Conservation (phyloP, 164 flowering plant genomes). For the Aristolochia fimbriata region DNA sequence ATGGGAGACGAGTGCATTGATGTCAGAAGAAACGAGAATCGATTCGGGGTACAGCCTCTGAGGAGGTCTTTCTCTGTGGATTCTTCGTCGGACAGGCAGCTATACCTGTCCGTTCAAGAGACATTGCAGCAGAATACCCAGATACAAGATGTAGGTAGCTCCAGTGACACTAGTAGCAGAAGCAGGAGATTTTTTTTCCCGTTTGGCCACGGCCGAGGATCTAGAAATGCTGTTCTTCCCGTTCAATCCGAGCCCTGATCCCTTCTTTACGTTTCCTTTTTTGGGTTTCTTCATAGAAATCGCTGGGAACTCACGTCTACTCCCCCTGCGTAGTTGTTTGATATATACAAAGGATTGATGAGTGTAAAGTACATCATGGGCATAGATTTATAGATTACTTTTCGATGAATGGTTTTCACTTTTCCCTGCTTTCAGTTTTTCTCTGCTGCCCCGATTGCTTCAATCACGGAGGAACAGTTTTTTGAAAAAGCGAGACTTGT, state of each 20-base stretch:
- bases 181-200: constrained; percentile 57
- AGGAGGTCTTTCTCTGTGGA: constrained; percentile 91
- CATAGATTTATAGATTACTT: too few relatives aligned
- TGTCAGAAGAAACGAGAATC: constrained; percentile 47
- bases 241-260: constrained; percentile 32
- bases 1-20: constrained; percentile 85
- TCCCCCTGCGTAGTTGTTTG: too few relatives aligned
- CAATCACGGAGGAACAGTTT: too few relatives aligned
- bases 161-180: constrained; percentile 26
- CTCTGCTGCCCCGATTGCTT: too few relatives aligned
- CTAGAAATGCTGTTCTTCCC: constrained; percentile 64
- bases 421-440: too few relatives aligned
- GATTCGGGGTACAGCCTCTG: constrained; percentile 50
- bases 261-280: background rate
- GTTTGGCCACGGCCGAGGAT: constrained; percentile 57
- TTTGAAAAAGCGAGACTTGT: too few relatives aligned
- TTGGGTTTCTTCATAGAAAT: background rate
- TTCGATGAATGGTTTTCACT: too few relatives aligned
- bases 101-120: constrained; percentile 54
- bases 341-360: too few relatives aligned
- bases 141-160: constrained; percentile 23
- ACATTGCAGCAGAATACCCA: constrained; percentile 32
- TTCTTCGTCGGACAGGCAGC: constrained; percentile 56
- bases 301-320: too few relatives aligned
- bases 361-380: too few relatives aligned